phyloP scores from a whole-genome alignment of 768 basidiomycete genomes.

The Rhizopogon sp. region DNA sequence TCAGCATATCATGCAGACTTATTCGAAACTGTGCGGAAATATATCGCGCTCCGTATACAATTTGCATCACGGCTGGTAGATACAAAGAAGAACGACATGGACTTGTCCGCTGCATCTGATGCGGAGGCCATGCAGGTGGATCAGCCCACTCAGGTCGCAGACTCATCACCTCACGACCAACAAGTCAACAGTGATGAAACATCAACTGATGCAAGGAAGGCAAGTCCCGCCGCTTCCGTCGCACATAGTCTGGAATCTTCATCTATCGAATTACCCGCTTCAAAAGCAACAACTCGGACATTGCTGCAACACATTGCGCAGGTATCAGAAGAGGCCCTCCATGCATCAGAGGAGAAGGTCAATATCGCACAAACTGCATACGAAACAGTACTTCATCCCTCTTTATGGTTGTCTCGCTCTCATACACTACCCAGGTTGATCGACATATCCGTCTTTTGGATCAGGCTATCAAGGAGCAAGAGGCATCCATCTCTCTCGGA shows the following conservation, averaged over 20 bases:
- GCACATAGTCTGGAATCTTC: not conserved
- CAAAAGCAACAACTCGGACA: slow-evolving; percentile 37
- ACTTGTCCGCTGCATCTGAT: not conserved
- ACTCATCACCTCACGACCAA: slow-evolving; percentile 2
- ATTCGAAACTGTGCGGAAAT: slow-evolving; percentile 41
- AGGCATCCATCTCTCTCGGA: slow-evolving; percentile 49
- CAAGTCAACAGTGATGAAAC: not conserved
- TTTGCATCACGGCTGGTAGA: slow-evolving; percentile 8
- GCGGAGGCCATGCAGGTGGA: not conserved
- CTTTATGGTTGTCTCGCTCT: not conserved
- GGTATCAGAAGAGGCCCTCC: slow-evolving; percentile 53
- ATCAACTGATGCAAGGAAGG: not conserved
- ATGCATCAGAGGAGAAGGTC: slow-evolving; percentile 72
- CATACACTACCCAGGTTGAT: slow-evolving; percentile 50
- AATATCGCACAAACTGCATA: slow-evolving; percentile 67
- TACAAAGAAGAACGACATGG: not conserved
- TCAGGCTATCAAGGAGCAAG: slow-evolving; percentile 62
- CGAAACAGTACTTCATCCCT: slow-evolving; percentile 46
- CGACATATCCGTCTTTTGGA: slow-evolving; percentile 77
- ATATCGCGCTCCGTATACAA: slow-evolving; percentile 35
- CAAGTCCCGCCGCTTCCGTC: not conserved
- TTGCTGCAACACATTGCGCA: slow-evolving; percentile 56
- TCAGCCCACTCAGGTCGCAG: not conserved
- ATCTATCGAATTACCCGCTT: not conserved
- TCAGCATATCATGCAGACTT: slow-evolving; percentile 38